phyloP scores from a whole-genome alignment of 2,329 filamentous ascomycete species.

The Colletotrichum paranaense region DNA sequence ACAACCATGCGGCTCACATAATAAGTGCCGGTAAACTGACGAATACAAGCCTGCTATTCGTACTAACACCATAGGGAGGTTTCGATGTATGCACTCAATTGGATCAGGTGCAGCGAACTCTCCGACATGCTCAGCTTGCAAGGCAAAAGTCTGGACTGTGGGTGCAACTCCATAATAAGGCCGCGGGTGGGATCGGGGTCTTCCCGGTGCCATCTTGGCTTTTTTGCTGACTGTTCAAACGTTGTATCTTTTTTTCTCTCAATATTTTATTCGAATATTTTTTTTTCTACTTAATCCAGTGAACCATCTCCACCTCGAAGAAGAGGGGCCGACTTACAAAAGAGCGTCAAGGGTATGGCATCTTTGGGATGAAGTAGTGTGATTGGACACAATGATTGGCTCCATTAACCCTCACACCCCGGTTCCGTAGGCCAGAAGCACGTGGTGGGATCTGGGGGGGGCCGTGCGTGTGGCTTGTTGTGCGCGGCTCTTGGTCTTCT shows the following conservation, averaged over 20 bases:
- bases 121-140: neutral
- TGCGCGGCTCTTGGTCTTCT: no score
- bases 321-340: neutral
- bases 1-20: neutral
- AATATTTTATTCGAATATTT: neutral
- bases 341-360: neutral
- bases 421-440: neutral
- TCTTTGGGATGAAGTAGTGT: neutral
- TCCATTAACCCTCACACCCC: neutral
- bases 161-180: slow-evolving; percentile 8
- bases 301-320: slow-evolving; percentile 4
- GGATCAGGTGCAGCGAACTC: neutral
- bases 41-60: neutral
- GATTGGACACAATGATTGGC: neutral
- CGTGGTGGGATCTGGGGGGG: neutral
- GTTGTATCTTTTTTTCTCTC: neutral
- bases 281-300: neutral
- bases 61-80: neutral
- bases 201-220: neutral
- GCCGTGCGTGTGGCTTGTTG: neutral
- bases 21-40: neutral
- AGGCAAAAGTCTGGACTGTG: neutral
- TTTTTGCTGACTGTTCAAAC: neutral
- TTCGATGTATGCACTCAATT: neutral
- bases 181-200: neutral